These are phyloP conservation scores for Narthecium ossifragum DNA, from an alignment of 106 monocot genomes.

Conservation along the genomic window DNA sequence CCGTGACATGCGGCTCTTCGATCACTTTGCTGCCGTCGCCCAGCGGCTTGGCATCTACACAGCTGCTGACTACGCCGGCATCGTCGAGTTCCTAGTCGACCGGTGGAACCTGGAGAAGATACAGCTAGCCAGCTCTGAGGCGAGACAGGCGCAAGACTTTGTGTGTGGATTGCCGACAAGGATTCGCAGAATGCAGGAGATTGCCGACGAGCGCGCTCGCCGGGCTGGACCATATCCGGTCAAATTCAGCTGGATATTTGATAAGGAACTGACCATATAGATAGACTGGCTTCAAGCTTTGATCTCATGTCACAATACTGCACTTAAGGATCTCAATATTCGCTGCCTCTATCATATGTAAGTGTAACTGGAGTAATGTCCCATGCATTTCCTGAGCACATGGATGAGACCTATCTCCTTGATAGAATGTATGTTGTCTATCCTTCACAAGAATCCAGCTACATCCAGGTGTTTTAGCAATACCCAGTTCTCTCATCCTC, in stretches of 20 bases:
- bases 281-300: background rate
- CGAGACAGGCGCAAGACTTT: conserved; percentile 57
- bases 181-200: conserved; percentile 50
- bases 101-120: conserved; percentile 51
- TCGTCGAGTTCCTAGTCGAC: conserved; percentile 63
- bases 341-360: background rate
- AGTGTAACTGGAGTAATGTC: conserved; percentile 2
- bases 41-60: conserved; percentile 65
- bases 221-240: conserved; percentile 13
- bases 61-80: conserved; percentile 57
- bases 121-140: conserved; percentile 31
- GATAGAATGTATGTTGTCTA: conserved; percentile 32
- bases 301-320: background rate
- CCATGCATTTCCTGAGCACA: conserved; percentile 7
- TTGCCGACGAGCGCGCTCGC: conserved; percentile 31
- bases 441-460: conserved; percentile 54
- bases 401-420: conserved; percentile 28
- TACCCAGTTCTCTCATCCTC: conserved; percentile 42
- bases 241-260: conserved; percentile 74
- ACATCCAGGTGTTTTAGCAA: conserved; percentile 45
- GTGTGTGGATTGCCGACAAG: conserved; percentile 53
- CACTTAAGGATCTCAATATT: too few relatives aligned
- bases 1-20: conserved; percentile 44
- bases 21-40: conserved; percentile 61
- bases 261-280: conserved; percentile 28